Base-by-base conservation (phyloP, 2,329 filamentous ascomycete species). In the Rachicladosporium sp. region DNA sequence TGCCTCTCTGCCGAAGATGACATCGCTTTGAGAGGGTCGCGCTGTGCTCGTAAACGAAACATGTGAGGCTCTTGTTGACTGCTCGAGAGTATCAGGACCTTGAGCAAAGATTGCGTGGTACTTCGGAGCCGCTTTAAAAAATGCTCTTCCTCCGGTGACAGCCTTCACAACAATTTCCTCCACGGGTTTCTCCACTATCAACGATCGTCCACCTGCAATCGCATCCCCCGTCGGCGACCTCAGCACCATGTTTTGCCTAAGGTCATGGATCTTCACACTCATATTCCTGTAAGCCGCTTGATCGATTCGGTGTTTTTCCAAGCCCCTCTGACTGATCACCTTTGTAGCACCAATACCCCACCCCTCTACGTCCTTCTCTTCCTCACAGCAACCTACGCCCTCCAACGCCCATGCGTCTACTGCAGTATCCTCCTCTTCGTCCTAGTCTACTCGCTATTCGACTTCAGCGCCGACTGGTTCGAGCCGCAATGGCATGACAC, bases 391-490 rank as follows among this genome's bases (percentile, higher is more conserved):
- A 94, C 88, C 49, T 96, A 94, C 70, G 84, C 93, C 65, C 79
- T 98, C 54, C 93, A 95, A 66, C 80, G 89, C 40, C 91, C 91
- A 39, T 98, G 91, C 68, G 81, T 94, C 52, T 98, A 98, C 73
- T 98, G 91, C 74, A 94, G 87, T 45, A 79, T 95, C 46, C 81
- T 98, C 39, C 84, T 98, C 36, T 74, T 94, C 49, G 87, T 96
- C 52, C 85, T 98, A 51, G 93, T 95, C 68, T 74, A 88, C 50
- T 93, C 87, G 59, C 91, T 96, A 67, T 91, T 96, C 69, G 89
- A 96, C 67, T 82, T 95, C 54, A 74, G 70, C 50, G 82, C 79
- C 54, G 86, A 93, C 66, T 96, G 88, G 89, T 96, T 96, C 62
- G 78, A 88, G 51, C 80, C 88, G n/a, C 74, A 84, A 47, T 56